These are phyloP conservation scores for Nemania abortiva DNA, from an alignment of 2,329 filamentous ascomycete species.

Conservation along the genomic window DNA sequence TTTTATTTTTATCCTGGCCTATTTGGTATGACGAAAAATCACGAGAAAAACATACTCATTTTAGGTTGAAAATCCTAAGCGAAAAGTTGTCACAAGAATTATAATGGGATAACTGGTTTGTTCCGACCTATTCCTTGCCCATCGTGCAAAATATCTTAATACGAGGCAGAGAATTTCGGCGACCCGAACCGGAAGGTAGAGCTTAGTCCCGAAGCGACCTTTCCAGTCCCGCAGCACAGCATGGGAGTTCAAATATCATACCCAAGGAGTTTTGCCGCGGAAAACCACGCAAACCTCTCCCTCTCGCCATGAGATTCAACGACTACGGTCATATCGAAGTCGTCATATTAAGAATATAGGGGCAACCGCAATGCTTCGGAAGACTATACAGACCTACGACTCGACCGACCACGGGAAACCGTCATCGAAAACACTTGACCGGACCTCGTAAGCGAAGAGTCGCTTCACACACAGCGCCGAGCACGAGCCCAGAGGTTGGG, in stretches of 20 bases:
- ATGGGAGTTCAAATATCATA: slow-evolving; percentile 27
- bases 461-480: too few species aligned
- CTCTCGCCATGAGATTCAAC: slow-evolving; percentile 31
- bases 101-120: slow-evolving; percentile 26
- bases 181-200: slow-evolving; percentile 28
- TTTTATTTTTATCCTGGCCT: slow-evolving; percentile 33
- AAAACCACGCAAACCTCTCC: slow-evolving; percentile 29
- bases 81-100: slow-evolving; percentile 35
- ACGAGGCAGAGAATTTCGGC: slow-evolving; percentile 31
- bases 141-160: slow-evolving; percentile 35
- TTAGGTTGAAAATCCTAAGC: slow-evolving; percentile 17
- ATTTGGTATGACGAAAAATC: slow-evolving; percentile 33
- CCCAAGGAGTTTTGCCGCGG: slow-evolving; percentile 24
- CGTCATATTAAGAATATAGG: too few species aligned
- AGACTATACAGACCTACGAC: too few species aligned
- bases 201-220: slow-evolving; percentile 28
- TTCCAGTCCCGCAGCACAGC: slow-evolving; percentile 28
- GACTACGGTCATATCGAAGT: too few species aligned
- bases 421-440: too few species aligned
- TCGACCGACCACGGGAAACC: too few species aligned
- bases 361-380: too few species aligned
- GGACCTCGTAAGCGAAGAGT: too few species aligned
- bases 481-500: too few species aligned
- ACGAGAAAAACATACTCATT: slow-evolving; percentile 32
- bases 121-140: slow-evolving; percentile 28